Percentiles rank a stretch among this genome's conserved stretches.
phyloP scores from a whole-genome alignment of 2,329 filamentous ascomycete genomes.

The Aspergillus ruber region DNA sequence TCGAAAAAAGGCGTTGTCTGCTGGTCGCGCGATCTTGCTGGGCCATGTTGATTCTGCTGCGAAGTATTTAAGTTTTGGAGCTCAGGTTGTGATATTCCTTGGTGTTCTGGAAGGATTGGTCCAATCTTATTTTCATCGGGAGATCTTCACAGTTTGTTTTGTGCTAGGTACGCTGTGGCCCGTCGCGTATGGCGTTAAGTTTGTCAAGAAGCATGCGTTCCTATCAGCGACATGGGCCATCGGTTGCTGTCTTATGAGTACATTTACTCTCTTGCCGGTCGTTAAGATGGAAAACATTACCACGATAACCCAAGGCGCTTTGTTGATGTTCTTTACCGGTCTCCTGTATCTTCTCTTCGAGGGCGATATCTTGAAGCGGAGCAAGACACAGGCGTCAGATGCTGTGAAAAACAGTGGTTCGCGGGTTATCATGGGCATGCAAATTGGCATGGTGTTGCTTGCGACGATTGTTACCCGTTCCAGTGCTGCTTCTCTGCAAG shows the following conservation, averaged over 20 bases:
- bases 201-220: constrained; percentile 59
- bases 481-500: constrained; percentile 76
- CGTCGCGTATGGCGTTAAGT: constrained; percentile 62
- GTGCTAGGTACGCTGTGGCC: constrained; percentile 74
- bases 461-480: constrained; percentile 82
- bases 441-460: constrained; percentile 68
- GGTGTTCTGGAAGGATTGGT: constrained; percentile 74
- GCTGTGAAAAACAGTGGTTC: constrained; percentile 26
- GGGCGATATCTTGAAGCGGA: constrained; percentile 49
- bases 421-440: constrained; percentile 41
- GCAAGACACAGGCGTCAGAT: constrained; percentile 21
- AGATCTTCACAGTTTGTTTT: constrained; percentile 78
- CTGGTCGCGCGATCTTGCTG: constrained; percentile 64
- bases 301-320: constrained; percentile 68
- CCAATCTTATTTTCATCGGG: constrained; percentile 82
- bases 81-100: constrained; percentile 64
- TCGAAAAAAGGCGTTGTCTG: constrained; percentile 60
- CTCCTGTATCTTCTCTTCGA: constrained; percentile 75
- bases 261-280: constrained; percentile 81
- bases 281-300: constrained; percentile 73
- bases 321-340: constrained; percentile 70
- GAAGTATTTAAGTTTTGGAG: constrained; percentile 51
- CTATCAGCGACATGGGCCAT: constrained; percentile 66
- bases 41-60: constrained; percentile 58
- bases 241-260: constrained; percentile 77